phyloP scores from a whole-genome alignment of 257 asterid species.

The Anisodus tanguticus region DNA sequence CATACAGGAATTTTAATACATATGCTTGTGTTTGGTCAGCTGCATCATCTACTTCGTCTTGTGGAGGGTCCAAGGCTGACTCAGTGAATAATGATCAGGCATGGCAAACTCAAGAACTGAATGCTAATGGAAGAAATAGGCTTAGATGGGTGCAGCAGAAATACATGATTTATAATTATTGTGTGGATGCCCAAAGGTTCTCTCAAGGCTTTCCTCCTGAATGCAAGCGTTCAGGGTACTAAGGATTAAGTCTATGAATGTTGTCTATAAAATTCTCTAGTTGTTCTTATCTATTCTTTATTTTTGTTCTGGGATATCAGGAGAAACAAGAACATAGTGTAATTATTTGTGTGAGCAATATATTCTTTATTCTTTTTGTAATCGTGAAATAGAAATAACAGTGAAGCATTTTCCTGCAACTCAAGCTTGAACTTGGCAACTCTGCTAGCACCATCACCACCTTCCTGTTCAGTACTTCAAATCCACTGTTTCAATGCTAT shows the following conservation, averaged over 20 bases:
- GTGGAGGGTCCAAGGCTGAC: slow-evolving; percentile 23
- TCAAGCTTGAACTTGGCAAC: slow-evolving; percentile 39
- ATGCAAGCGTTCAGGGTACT: slow-evolving; percentile 38
- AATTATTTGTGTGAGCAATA: slow-evolving; percentile 1
- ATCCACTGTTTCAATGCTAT: no score
- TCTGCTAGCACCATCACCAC: slow-evolving; percentile 56
- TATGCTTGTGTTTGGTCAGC: slow-evolving; percentile 36
- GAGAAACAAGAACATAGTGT: background rate
- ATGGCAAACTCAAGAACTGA: slow-evolving; percentile 42
- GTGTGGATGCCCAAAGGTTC: slow-evolving; percentile 36
- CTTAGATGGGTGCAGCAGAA: slow-evolving; percentile 48
- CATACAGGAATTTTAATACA: slow-evolving; percentile 47
- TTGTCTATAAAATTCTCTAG: background rate
- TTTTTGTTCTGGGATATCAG: background rate
- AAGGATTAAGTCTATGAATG: background rate
- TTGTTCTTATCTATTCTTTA: background rate
- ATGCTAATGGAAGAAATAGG: slow-evolving; percentile 43
- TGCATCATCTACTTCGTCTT: slow-evolving; percentile 21
- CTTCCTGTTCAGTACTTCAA: background rate
- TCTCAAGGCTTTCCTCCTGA: slow-evolving; percentile 42
- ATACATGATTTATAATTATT: slow-evolving; percentile 50
- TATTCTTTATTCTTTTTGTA: slow-evolving; percentile 12
- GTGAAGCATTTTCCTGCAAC: background rate
- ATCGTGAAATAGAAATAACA: slow-evolving; percentile 2
- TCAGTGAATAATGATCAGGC: slow-evolving; percentile 27